These are phyloP conservation scores for Wickerhamiella vanderwaltii DNA, from an alignment of 805 yeast species.

Conservation along the genomic window DNA sequence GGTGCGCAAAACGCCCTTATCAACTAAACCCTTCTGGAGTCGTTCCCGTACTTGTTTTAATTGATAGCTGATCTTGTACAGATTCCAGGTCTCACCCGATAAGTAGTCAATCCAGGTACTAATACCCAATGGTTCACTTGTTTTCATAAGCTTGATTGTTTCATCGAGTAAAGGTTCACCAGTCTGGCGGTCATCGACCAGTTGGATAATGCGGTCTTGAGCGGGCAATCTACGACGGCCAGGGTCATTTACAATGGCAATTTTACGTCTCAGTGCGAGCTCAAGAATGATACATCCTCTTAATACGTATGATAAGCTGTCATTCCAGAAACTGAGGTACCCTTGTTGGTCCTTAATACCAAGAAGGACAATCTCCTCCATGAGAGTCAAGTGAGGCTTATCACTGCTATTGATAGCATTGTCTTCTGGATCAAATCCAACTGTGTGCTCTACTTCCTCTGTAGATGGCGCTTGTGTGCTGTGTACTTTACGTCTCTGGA, in stretches of 20 bases:
- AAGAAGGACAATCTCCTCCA: slow-evolving; percentile 91
- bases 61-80: slow-evolving; percentile 88
- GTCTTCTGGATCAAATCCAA: slow-evolving; percentile 59
- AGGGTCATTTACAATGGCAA: slow-evolving; percentile 82
- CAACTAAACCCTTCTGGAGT: slow-evolving; percentile 91
- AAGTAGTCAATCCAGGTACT: slow-evolving; percentile 87
- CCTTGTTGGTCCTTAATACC: slow-evolving; percentile 96
- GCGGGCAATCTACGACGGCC: slow-evolving; percentile 81
- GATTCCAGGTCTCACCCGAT: slow-evolving; percentile 92
- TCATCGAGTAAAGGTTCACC: slow-evolving; percentile 95
- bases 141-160: slow-evolving; percentile 78
- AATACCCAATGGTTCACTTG: slow-evolving; percentile 68
- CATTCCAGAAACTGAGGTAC: slow-evolving; percentile 94
- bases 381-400: slow-evolving; percentile 68
- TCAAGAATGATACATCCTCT: slow-evolving; percentile 91
- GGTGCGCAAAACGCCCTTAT: slow-evolving; percentile 90
- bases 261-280: slow-evolving; percentile 80
- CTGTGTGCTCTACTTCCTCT: slow-evolving; percentile 20
- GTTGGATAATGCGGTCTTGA: slow-evolving; percentile 77
- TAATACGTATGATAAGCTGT: slow-evolving; percentile 88
- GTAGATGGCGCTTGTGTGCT: background rate
- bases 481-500: slow-evolving; percentile 9
- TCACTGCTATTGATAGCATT: slow-evolving; percentile 32
- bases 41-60: slow-evolving; percentile 95
- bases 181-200: slow-evolving; percentile 71